Conservation (phyloP, 805 yeast genomes). For the Wickerhamomyces strasburgensis region DNA sequence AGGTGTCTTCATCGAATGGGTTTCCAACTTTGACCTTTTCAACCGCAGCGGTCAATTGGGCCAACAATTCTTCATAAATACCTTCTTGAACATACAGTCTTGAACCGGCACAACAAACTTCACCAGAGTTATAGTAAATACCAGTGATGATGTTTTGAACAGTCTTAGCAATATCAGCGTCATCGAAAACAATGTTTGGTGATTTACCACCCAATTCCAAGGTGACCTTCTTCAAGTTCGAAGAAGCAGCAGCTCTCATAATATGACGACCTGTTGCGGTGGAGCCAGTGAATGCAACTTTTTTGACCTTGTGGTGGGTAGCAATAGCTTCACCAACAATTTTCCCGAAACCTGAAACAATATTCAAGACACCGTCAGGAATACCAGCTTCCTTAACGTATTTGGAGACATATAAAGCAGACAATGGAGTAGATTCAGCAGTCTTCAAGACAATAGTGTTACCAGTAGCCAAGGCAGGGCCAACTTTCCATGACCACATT, state of each 20-base stretch:
- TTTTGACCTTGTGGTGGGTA: slow-evolving; percentile 74
- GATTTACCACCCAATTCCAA: slow-evolving; percentile 89
- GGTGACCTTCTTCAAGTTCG: slow-evolving; percentile 74
- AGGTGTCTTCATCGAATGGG: slow-evolving; percentile 66
- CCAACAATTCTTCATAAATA: slow-evolving; percentile 61
- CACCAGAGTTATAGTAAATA: slow-evolving; percentile 86
- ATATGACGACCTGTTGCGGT: slow-evolving; percentile 79
- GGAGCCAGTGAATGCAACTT: slow-evolving; percentile 94
- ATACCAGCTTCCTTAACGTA: slow-evolving; percentile 77
- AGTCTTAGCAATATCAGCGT: slow-evolving; percentile 63
- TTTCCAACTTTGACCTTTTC: slow-evolving; percentile 63
- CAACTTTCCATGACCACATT: slow-evolving; percentile 94
- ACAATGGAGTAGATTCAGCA: slow-evolving; percentile 88
- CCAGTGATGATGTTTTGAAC: slow-evolving; percentile 67
- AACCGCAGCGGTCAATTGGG: slow-evolving; percentile 46
- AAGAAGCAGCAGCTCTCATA: slow-evolving; percentile 64
- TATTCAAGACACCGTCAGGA: slow-evolving; percentile 88
- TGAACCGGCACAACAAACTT: slow-evolving; percentile 90
- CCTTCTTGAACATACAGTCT: slow-evolving; percentile 77
- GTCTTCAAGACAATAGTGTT: slow-evolving; percentile 84
- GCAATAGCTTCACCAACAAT: slow-evolving; percentile 80
- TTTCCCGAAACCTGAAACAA: slow-evolving; percentile 82
- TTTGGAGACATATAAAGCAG: slow-evolving; percentile 71
- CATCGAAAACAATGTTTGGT: slow-evolving; percentile 77
- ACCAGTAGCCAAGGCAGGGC: slow-evolving; percentile 90